phyloP scores from a whole-genome alignment of 129 eudicot species.

The Artemisia tridentata region DNA sequence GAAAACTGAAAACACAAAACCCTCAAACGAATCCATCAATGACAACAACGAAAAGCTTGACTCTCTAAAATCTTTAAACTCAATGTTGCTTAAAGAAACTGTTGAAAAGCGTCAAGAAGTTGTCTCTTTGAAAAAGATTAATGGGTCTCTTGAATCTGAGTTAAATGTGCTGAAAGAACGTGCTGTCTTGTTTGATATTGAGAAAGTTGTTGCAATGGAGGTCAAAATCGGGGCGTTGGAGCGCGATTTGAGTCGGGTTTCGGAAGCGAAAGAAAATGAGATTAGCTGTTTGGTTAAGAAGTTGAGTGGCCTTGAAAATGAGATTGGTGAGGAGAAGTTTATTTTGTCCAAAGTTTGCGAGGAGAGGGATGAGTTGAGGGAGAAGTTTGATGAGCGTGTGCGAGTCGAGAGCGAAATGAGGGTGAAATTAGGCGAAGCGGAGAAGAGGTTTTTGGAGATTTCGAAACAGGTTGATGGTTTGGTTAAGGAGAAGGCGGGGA shows the following conservation, averaged over 20 bases:
- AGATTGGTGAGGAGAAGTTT: constrained; percentile 40
- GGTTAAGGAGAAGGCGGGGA: constrained; percentile 34
- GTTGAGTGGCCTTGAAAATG: constrained; percentile 33
- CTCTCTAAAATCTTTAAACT: constrained; percentile 60
- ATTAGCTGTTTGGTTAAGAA: constrained; percentile 32
- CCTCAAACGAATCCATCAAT: constrained; percentile 20
- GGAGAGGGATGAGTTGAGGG: constrained; percentile 55
- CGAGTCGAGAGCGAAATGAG: constrained; percentile 32
- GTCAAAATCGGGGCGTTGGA: constrained; percentile 32
- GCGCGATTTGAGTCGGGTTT: constrained; percentile 32
- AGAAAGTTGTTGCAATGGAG: constrained; percentile 31
- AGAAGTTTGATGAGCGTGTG: constrained; percentile 29
- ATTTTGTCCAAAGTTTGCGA: constrained; percentile 25
- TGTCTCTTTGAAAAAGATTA: constrained; percentile 37
- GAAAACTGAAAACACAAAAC: constrained; percentile 37
- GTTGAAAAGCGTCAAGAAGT: constrained; percentile 73
- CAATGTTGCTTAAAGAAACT: constrained; percentile 64
- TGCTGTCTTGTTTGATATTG: constrained; percentile 42
- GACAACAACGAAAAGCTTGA: constrained; percentile 54
- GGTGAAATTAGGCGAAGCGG: constrained; percentile 31
- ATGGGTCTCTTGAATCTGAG: constrained; percentile 51
- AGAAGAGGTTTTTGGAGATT: constrained; percentile 23
- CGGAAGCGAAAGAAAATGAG: constrained; percentile 40
- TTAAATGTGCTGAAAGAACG: constrained; percentile 43
- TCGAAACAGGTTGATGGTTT: constrained; percentile 13